Base-by-base conservation (phyloP, 495 filamentous ascomycete species). In the Friedmanniomyces simplex region DNA sequence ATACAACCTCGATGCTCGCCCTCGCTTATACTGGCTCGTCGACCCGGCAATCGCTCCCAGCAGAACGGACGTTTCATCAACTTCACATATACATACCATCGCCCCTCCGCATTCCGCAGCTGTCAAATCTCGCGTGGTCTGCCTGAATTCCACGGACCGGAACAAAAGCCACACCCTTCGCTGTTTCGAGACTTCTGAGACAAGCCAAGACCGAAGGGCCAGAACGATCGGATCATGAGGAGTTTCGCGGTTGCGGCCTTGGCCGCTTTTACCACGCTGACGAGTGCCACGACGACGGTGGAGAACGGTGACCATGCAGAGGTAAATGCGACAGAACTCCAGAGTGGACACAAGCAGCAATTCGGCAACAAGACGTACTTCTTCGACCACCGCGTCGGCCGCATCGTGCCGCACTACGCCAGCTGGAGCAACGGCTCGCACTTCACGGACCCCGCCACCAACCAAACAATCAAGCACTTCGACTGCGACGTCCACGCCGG, bases 401-500 rank as follows among this genome's bases (percentile, higher is more conserved):
- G 37, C 5, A 55, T 34, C 13, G 25, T 46, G n/a, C 12, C 10
- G 46, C 54, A 57, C 24, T 57, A 20, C 24, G 28, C 39, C 7
- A 14, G 10, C 21, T 57, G 54, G 54, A 57, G 54, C 50, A 54
- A 62, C 34, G 59, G 49, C 24, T 57, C 48, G 12, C 49, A 62
- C 45, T 62, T 62, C 59, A 32, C 12, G 11, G 59, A 62, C 24
- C 47, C 20, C 4, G n/a, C 25, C 11, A 62, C 54, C 11, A 34
- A 52, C 28, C 16, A 63, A 14, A 42, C 18, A 20, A 20, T 58
- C 65, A 63, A 65, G 55, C 67, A 67, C 59, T 71, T 73, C 61
- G 69, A 67, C 58, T 71, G 69, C 62, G 69, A 70, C 41, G 69
- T 68, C 39, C 48, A 63, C 55, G 52, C 50, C 20, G 26, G 47